These are phyloP conservation scores for Fusarium palustre DNA, from an alignment of 2,329 filamentous ascomycete species.

Conservation along the genomic window DNA sequence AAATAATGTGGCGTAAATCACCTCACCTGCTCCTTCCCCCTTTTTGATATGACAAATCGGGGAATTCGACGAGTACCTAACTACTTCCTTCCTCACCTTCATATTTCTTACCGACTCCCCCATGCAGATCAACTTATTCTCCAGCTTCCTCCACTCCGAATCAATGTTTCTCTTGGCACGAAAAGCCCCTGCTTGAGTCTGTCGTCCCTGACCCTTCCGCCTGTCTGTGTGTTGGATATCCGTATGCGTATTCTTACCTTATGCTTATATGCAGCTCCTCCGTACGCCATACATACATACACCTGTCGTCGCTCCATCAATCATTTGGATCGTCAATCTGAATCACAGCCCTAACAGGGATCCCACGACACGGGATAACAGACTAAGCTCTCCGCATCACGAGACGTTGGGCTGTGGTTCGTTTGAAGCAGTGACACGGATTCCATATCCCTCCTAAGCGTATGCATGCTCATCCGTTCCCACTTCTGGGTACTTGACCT, in stretches of 20 bases:
- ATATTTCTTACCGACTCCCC: conserved; percentile 29
- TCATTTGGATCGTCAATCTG: conserved; percentile 21
- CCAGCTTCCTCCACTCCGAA: conserved; percentile 25
- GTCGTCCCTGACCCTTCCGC: conserved; percentile 7
- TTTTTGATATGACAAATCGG: conserved; percentile 29
- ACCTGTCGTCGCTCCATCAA: background rate
- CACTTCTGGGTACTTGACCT: background rate
- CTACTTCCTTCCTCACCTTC: conserved; percentile 11
- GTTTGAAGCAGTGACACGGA: conserved; percentile 21
- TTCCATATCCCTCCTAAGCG: background rate
- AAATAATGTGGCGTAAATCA: conserved; percentile 47
- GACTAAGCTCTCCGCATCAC: conserved; percentile 36
- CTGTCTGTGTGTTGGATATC: conserved; percentile 14
- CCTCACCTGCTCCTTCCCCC: conserved; percentile 41
- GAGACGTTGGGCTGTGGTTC: conserved; percentile 20
- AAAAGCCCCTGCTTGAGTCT: conserved; percentile 15
- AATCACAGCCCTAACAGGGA: conserved; percentile 32
- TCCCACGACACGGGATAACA: conserved; percentile 3
- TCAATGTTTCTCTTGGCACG: conserved; percentile 13
- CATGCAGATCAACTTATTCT: conserved; percentile 30
- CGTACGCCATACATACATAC: conserved; percentile 10
- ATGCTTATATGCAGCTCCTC: conserved; percentile 3
- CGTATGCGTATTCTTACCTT: background rate
- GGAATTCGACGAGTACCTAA: conserved; percentile 20
- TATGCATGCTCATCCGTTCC: background rate